Percentiles rank a stretch among this genome's conserved stretches.
phyloP scores from a whole-genome alignment of 495 filamentous ascomycete genomes.

The Aspergillus campestris region DNA sequence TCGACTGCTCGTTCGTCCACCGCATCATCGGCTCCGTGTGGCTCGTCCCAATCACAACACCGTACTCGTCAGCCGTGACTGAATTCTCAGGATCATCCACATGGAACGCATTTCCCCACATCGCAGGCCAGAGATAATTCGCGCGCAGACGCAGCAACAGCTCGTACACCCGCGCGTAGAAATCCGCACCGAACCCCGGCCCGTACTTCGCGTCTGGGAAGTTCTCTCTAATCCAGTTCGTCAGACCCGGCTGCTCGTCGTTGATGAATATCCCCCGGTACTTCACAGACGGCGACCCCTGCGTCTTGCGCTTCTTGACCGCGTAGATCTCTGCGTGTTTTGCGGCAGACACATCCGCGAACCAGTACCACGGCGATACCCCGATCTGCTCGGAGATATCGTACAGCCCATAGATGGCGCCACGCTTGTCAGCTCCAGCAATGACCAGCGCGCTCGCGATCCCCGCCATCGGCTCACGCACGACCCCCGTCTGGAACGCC shows the following conservation, averaged over 20 bases:
- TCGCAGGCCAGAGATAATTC: constrained; percentile 69
- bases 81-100: constrained; percentile 62
- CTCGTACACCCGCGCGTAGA: constrained; percentile 65
- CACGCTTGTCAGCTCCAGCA: constrained; percentile 58
- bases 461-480: constrained; percentile 50
- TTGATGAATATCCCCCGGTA: constrained; percentile 76
- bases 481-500: constrained; percentile 51
- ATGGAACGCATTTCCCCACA: constrained; percentile 63
- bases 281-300: constrained; percentile 57
- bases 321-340: constrained; percentile 48
- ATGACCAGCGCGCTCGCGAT: constrained; percentile 56
- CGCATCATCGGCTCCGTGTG: constrained; percentile 72
- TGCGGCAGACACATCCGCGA: constrained; percentile 56
- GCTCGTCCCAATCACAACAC: constrained; percentile 61
- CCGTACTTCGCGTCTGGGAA: constrained; percentile 44
- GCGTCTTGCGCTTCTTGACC: constrained; percentile 41
- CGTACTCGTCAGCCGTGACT: constrained; percentile 60
- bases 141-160: constrained; percentile 59
- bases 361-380: constrained; percentile 71
- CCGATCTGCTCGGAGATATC: constrained; percentile 69
- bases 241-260: constrained; percentile 64
- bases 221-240: constrained; percentile 57
- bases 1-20: constrained; percentile 60
- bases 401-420: constrained; percentile 66
- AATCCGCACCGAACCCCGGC: constrained; percentile 50